Conservation (phyloP, 176 grass and related monocot genomes). For the Alloteropsis semialata region DNA sequence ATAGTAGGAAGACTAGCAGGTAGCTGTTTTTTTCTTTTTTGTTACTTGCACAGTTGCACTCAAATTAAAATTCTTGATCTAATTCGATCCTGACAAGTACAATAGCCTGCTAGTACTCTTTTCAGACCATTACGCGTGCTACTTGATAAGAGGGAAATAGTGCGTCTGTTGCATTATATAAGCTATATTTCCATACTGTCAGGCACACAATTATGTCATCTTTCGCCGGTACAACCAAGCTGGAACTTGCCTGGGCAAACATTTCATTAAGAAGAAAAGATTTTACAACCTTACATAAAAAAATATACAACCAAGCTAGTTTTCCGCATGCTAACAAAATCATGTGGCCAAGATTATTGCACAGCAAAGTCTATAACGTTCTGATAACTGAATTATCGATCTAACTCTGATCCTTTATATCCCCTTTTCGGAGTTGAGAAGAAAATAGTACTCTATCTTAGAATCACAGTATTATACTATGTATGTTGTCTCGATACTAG, state of each 20-base stretch:
- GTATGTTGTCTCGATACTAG: not conserved
- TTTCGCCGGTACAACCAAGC: too few species aligned
- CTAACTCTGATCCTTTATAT: not conserved
- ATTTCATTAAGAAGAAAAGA: too few species aligned
- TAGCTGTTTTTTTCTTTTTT: not conserved
- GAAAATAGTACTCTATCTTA: not conserved
- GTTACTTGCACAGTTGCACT: not conserved
- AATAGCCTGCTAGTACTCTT: not conserved
- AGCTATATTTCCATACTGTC: not conserved
- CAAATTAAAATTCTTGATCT: not conserved
- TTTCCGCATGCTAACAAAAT: too few species aligned
- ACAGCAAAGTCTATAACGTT: constrained; percentile 1
- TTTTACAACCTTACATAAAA: too few species aligned
- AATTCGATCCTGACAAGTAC: not conserved
- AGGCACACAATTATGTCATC: too few species aligned
- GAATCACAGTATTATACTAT: not conserved
- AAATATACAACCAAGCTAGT: too few species aligned
- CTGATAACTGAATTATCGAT: not conserved
- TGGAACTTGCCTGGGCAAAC: too few species aligned
- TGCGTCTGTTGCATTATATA: not conserved
- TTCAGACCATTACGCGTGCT: not conserved
- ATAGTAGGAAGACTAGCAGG: not conserved
- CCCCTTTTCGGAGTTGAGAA: not conserved
- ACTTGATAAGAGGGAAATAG: not conserved
- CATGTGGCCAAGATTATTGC: not conserved